Conservation (phyloP, 2,329 filamentous ascomycete genomes). For the Aspergillus chevalieri region DNA sequence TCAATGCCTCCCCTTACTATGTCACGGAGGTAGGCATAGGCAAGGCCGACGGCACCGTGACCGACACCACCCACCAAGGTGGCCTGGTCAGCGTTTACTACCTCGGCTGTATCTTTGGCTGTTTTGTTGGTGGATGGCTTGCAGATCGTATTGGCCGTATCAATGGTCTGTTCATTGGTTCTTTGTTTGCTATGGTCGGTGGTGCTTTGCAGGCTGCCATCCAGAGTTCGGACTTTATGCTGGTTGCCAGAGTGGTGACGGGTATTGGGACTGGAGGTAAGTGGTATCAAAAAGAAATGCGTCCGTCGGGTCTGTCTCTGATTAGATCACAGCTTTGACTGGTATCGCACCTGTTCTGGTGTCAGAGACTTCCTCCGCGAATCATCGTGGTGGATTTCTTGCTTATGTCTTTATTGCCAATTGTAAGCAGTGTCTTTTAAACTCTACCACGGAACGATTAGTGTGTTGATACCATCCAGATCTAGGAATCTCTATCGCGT, state of each 20-base stretch:
- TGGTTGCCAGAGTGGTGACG: slow-evolving; percentile 46
- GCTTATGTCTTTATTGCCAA: slow-evolving; percentile 50
- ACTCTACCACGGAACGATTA: background rate
- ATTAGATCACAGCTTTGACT: slow-evolving; percentile 31
- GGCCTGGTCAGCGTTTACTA: slow-evolving; percentile 52
- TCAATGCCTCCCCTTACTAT: slow-evolving; percentile 40
- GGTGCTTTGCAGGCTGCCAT: slow-evolving; percentile 44
- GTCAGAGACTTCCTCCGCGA: slow-evolving; percentile 44
- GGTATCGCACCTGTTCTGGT: slow-evolving; percentile 47
- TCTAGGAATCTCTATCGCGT: slow-evolving; percentile 42
- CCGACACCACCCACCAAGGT: slow-evolving; percentile 45
- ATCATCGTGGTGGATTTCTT: slow-evolving; percentile 43
- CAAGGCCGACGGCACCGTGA: slow-evolving; percentile 40
- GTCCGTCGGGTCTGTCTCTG: slow-evolving; percentile 6
- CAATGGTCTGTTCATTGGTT: slow-evolving; percentile 44
- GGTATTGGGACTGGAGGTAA: slow-evolving; percentile 48
- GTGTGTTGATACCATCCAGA: slow-evolving; percentile 19
- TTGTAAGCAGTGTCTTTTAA: slow-evolving; percentile 21
- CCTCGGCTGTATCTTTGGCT: slow-evolving; percentile 47
- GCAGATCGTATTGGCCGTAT: slow-evolving; percentile 52
- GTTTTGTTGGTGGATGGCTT: slow-evolving; percentile 45
- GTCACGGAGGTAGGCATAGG: slow-evolving; percentile 41
- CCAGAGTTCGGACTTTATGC: slow-evolving; percentile 44
- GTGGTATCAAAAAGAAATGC: slow-evolving; percentile 1
- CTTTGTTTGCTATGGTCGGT: slow-evolving; percentile 45